Evolutionary conservation across 2,329 filamentous ascomycete genomes (phyloP).

Genomic region (Aspergillus sp.): DNA sequence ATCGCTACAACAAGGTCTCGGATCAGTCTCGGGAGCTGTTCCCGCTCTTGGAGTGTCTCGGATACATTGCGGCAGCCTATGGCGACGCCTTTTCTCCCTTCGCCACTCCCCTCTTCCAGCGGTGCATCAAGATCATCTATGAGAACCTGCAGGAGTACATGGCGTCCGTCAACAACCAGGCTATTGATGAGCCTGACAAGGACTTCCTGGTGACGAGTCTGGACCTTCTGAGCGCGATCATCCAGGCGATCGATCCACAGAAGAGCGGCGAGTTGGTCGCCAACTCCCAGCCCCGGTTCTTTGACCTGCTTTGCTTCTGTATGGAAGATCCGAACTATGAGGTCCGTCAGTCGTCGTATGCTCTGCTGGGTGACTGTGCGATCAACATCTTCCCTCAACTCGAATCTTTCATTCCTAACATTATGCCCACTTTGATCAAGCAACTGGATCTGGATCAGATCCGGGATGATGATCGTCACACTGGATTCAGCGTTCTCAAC

Average conservation of each 20-base stretch:
- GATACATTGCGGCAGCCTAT: slow-evolving; percentile 87
- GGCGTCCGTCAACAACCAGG: slow-evolving; percentile 66
- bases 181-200: slow-evolving; percentile 81
- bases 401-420: slow-evolving; percentile 68
- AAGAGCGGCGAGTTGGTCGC: slow-evolving; percentile 77
- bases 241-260: slow-evolving; percentile 77
- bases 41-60: slow-evolving; percentile 91
- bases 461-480: slow-evolving; percentile 77
- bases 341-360: slow-evolving; percentile 94
- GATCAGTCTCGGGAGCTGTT: slow-evolving; percentile 94
- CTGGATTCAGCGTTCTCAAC: slow-evolving; percentile 89
- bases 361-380: slow-evolving; percentile 89
- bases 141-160: slow-evolving; percentile 82
- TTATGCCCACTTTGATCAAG: slow-evolving; percentile 77
- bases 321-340: slow-evolving; percentile 91
- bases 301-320: slow-evolving; percentile 85
- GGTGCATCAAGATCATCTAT: slow-evolving; percentile 90
- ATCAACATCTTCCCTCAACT: slow-evolving; percentile 87
- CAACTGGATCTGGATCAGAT: slow-evolving; percentile 82
- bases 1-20: slow-evolving; percentile 80
- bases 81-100: slow-evolving; percentile 81
- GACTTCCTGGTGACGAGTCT: slow-evolving; percentile 95
- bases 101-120: slow-evolving; percentile 79
- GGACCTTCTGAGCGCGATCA: slow-evolving; percentile 87
- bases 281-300: slow-evolving; percentile 77